phyloP scores from a whole-genome alignment of 805 yeast genomes.

The Cyberlindnera lachancei region DNA sequence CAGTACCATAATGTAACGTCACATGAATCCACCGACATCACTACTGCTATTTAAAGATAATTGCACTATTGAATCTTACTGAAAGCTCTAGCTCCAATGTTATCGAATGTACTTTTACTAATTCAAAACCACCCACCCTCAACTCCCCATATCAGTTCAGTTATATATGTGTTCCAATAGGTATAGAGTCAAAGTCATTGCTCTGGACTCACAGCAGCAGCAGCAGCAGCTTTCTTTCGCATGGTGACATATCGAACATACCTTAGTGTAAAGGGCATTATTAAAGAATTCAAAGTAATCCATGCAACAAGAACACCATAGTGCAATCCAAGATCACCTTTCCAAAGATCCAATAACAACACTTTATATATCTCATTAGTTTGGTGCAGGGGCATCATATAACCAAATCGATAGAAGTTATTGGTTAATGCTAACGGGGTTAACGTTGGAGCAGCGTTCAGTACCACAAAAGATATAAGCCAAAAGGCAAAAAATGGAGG shows the following conservation, averaged over 20 bases:
- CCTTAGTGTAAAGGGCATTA: conserved; percentile 38
- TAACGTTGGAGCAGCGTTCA: conserved; percentile 64
- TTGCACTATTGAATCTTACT: no score
- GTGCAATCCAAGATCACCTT: conserved; percentile 51
- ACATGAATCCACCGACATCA: no score
- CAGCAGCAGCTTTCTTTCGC: conserved; percentile 13
- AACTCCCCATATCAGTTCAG: no score
- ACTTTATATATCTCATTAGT: conserved; percentile 56
- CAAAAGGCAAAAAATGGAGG: conserved; percentile 69
- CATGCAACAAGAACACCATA: conserved; percentile 54
- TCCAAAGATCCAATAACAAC: conserved; percentile 47
- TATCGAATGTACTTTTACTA: no score
- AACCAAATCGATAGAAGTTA: conserved; percentile 54
- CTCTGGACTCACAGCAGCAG: no score
- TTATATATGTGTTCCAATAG: no score
- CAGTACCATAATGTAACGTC: no score
- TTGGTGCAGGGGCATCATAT: conserved; percentile 63
- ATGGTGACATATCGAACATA: conserved; percentile 30
- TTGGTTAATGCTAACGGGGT: conserved; percentile 54
- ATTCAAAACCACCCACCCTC: no score
- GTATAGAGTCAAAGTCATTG: no score
- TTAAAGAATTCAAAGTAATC: conserved; percentile 42
- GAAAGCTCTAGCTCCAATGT: no score
- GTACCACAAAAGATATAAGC: conserved; percentile 62
- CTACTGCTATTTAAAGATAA: no score